Percentiles rank a stretch among this genome's conserved stretches.
Evolutionary conservation across 2,329 filamentous ascomycete genomes (phyloP).

Genomic region (Paecilomyces dactylethromorphus): DNA sequence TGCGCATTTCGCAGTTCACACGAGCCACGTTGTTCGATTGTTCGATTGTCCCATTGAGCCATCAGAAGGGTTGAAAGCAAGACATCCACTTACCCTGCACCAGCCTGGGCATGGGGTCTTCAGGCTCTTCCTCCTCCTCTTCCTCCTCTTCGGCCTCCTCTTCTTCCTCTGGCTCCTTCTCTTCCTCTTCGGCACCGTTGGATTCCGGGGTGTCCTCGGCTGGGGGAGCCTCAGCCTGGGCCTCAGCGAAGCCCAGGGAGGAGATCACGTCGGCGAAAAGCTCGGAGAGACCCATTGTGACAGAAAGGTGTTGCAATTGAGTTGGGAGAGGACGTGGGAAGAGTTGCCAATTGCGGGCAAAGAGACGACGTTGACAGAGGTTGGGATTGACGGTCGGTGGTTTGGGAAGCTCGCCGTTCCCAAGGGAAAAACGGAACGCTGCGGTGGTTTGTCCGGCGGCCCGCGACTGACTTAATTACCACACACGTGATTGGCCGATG

Average conservation of each 20-base stretch:
- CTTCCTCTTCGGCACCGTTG: conserved; percentile 36
- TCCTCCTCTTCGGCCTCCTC: conserved; percentile 69
- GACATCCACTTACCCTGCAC: conserved; percentile 77
- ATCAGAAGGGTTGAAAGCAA: neutral
- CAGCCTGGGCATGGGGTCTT: conserved; percentile 79
- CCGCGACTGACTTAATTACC: conserved; percentile 29
- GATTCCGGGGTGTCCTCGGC: conserved; percentile 46
- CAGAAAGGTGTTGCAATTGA: conserved; percentile 23
- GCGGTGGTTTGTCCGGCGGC: conserved; percentile 23
- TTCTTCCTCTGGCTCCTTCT: conserved; percentile 45
- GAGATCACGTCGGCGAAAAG: conserved; percentile 59
- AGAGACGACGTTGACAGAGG: conserved; percentile 15
- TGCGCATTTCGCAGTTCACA: neutral
- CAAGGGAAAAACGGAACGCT: conserved; percentile 35
- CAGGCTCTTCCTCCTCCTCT: conserved; percentile 73
- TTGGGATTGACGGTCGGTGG: conserved; percentile 26
- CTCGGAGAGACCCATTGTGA: conserved; percentile 57
- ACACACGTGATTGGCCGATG: conserved; percentile 33
- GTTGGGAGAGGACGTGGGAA: conserved; percentile 14
- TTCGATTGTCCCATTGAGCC: neutral
- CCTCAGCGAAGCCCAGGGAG: conserved; percentile 56
- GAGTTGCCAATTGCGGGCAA: conserved; percentile 13
- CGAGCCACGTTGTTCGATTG: neutral
- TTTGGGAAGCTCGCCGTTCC: conserved; percentile 26
- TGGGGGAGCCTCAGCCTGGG: conserved; percentile 54